These are phyloP conservation scores for Hypomyces rosellus DNA, from an alignment of 2,329 filamentous ascomycete species.

Conservation along the genomic window DNA sequence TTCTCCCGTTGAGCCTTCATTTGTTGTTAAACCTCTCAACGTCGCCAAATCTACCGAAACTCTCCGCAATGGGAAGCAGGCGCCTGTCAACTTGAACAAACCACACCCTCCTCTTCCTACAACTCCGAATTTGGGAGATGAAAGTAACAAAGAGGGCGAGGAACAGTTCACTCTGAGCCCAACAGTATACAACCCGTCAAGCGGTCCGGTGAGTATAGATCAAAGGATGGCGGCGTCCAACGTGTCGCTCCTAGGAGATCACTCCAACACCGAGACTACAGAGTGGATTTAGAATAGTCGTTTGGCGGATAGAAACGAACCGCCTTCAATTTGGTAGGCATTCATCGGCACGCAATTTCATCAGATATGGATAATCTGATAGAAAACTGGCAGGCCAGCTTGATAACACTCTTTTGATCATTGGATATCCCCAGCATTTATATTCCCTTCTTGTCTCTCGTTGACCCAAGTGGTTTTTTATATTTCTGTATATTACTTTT, in stretches of 20 bases:
- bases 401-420: not conserved
- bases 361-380: too few relatives aligned
- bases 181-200: slow-evolving; percentile 42
- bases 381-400: not conserved
- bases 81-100: not conserved
- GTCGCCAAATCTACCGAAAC: slow-evolving; percentile 3
- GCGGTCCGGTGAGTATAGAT: too few relatives aligned
- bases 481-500: not conserved
- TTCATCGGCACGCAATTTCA: too few relatives aligned
- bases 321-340: too few relatives aligned
- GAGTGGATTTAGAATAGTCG: slow-evolving; percentile 14
- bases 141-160: slow-evolving; percentile 17
- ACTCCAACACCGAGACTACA: slow-evolving; percentile 4
- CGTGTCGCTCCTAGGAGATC: not conserved
- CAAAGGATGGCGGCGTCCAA: not conserved
- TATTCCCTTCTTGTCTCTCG: not conserved
- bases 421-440: not conserved
- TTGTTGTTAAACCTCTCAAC: not conserved
- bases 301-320: not conserved
- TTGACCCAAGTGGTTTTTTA: not conserved
- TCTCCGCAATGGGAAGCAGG: not conserved
- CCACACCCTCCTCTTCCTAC: slow-evolving; percentile 31
- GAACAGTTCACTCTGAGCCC: slow-evolving; percentile 41
- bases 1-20: slow-evolving; percentile 5
- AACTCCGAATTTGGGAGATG: slow-evolving; percentile 5